phyloP scores from a whole-genome alignment of 73 alveolate genomes.

The Paramecium pentaurelia region DNA sequence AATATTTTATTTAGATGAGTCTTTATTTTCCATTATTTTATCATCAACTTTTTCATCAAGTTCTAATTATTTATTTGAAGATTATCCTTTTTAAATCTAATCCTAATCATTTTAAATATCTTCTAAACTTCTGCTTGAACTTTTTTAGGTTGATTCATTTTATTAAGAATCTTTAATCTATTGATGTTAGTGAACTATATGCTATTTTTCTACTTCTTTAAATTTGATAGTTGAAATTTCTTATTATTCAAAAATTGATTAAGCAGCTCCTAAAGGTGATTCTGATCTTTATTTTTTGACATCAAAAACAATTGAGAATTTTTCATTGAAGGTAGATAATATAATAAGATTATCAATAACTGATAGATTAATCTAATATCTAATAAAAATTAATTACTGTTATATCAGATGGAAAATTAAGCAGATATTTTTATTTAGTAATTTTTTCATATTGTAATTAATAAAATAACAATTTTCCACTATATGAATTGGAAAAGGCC shows the following conservation, averaged over 20 bases:
- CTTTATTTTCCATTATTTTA: neutral
- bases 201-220: neutral
- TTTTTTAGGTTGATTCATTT: neutral
- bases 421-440: neutral
- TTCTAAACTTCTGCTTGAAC: neutral
- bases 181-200: neutral
- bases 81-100: neutral
- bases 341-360: conserved; percentile 8
- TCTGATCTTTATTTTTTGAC: neutral
- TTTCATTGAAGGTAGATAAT: neutral
- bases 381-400: neutral
- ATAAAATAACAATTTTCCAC: conserved; percentile 13
- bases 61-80: neutral
- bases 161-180: neutral
- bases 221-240: neutral
- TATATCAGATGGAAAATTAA: neutral
- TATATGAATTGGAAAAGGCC: conserved; percentile 1
- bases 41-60: neutral
- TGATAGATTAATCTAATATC: neutral
- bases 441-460: neutral
- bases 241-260: neutral
- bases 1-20: neutral
- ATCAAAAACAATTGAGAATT: conserved; percentile 2
- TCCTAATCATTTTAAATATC: neutral
- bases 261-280: neutral